A percentile compares a stretch with the other conserved stretches of the same genome.
These are phyloP conservation scores for Xylariaceae sp. DNA, from an alignment of 2,329 filamentous ascomycete genomes.

Conservation along the genomic window DNA sequence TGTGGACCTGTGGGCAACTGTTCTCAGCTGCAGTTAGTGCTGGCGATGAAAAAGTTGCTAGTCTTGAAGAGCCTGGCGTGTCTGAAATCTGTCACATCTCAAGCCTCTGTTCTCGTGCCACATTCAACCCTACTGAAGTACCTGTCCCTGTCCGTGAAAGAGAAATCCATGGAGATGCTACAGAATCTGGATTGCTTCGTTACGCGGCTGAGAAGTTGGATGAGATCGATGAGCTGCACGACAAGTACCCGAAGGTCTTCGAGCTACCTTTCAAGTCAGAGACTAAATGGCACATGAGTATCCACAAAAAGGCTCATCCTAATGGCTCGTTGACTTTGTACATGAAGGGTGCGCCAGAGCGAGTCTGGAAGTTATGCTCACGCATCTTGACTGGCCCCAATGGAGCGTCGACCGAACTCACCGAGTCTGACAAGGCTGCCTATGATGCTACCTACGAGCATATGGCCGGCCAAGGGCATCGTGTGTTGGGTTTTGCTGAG, in stretches of 20 bases:
- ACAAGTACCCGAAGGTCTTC: constrained; percentile 1
- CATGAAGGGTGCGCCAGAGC: constrained; percentile 4
- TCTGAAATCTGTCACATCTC: neutral
- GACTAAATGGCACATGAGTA: constrained; percentile 3
- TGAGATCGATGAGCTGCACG: neutral
- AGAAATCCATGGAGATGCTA: constrained; percentile 1
- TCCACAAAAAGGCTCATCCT: neutral
- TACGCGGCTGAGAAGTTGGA: neutral
- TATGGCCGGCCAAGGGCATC: neutral
- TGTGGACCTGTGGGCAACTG: neutral
- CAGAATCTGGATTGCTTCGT: constrained; percentile 1
- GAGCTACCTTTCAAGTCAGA: constrained; percentile 5
- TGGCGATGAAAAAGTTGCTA: neutral
- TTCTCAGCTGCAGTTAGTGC: neutral
- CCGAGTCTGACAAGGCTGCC: neutral
- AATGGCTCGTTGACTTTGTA: neutral
- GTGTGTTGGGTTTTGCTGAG: neutral
- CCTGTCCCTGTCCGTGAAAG: neutral
- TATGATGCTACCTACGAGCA: neutral
- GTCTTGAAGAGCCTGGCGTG: neutral
- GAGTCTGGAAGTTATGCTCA: neutral
- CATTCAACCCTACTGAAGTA: neutral
- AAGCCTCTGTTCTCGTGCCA: neutral
- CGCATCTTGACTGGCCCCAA: neutral
- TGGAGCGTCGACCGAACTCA: neutral